phyloP scores from a whole-genome alignment of 1,139 yeast genomes.

The Suhomyces terraborum region DNA sequence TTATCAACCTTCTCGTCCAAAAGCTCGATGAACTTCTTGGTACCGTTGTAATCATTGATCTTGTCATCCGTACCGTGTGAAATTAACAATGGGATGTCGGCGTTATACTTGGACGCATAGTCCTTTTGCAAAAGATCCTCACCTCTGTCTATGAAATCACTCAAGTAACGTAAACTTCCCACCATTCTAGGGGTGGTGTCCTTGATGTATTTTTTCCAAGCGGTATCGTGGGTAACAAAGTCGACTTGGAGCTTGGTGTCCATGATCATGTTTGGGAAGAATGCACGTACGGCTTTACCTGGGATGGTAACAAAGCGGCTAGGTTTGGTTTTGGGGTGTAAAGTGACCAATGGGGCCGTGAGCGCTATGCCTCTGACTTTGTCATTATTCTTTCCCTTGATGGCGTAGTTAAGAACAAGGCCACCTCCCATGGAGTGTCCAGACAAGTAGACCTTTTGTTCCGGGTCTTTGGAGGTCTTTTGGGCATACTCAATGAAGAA shows the following conservation, averaged over 20 bases:
- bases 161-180: conserved; percentile 44
- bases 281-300: conserved; percentile 49
- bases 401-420: conserved; percentile 70
- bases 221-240: conserved; percentile 56
- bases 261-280: conserved; percentile 56
- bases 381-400: conserved; percentile 60
- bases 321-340: conserved; percentile 64
- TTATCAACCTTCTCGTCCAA: conserved; percentile 34
- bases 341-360: conserved; percentile 65
- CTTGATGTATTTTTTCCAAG: conserved; percentile 48
- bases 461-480: conserved; percentile 23
- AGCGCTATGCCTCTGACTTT: conserved; percentile 58
- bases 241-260: conserved; percentile 59
- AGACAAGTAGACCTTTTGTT: conserved; percentile 56
- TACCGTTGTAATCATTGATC: conserved; percentile 58
- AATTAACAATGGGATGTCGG: conserved; percentile 37
- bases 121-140: conserved; percentile 46
- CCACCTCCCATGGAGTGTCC: conserved; percentile 99
- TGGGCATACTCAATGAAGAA: conserved; percentile 50
- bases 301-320: conserved; percentile 45
- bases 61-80: conserved; percentile 41
- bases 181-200: conserved; percentile 43
- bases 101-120: conserved; percentile 45
- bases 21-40: conserved; percentile 47
- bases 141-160: conserved; percentile 72